Conservation (phyloP, 2,329 filamentous ascomycete species). For the Calonectria hongkongensis region DNA sequence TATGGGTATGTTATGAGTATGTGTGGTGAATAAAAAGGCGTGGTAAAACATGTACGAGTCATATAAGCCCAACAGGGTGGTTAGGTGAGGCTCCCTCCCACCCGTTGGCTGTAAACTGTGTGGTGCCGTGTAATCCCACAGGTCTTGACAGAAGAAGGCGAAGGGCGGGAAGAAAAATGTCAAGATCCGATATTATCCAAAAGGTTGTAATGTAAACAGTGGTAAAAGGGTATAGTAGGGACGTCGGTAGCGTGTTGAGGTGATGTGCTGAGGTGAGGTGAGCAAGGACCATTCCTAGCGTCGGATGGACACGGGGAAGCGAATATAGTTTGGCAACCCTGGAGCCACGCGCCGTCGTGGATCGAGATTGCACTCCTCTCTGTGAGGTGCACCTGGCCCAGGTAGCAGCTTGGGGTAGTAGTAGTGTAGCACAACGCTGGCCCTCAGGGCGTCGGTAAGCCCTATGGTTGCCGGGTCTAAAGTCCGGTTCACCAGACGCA, state of each 20-base stretch:
- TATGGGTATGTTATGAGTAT: slow-evolving; percentile 11
- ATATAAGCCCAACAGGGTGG: background rate
- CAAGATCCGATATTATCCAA: slow-evolving; percentile 43
- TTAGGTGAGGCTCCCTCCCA: slow-evolving; percentile 40
- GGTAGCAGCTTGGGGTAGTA: slow-evolving; percentile 45
- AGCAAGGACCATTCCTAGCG: slow-evolving; percentile 24
- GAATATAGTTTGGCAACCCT: slow-evolving; percentile 30
- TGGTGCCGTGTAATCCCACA: slow-evolving; percentile 51
- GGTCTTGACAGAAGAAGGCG: slow-evolving; percentile 32
- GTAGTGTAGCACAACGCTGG: slow-evolving; percentile 42
- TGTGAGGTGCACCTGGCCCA: slow-evolving; percentile 40
- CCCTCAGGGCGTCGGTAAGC: slow-evolving; percentile 34
- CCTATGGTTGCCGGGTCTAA: slow-evolving; percentile 29
- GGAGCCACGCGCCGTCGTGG: slow-evolving; percentile 30
- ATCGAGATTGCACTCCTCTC: slow-evolving; percentile 41
- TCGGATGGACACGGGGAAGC: slow-evolving; percentile 32
- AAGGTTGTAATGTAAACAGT: slow-evolving; percentile 28
- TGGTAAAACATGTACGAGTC: slow-evolving; percentile 25
- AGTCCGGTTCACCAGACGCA: slow-evolving; percentile 38
- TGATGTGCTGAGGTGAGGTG: slow-evolving; percentile 25
- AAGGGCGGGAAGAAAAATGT: slow-evolving; percentile 16
- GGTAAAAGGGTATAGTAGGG: slow-evolving; percentile 25
- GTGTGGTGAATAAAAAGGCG: slow-evolving; percentile 9
- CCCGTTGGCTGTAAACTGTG: slow-evolving; percentile 38
- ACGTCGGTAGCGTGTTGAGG: slow-evolving; percentile 13